Base-by-base conservation (phyloP, 2,329 filamentous ascomycete genomes). In the Ophiocordyceps camponoti-rufipedis region DNA sequence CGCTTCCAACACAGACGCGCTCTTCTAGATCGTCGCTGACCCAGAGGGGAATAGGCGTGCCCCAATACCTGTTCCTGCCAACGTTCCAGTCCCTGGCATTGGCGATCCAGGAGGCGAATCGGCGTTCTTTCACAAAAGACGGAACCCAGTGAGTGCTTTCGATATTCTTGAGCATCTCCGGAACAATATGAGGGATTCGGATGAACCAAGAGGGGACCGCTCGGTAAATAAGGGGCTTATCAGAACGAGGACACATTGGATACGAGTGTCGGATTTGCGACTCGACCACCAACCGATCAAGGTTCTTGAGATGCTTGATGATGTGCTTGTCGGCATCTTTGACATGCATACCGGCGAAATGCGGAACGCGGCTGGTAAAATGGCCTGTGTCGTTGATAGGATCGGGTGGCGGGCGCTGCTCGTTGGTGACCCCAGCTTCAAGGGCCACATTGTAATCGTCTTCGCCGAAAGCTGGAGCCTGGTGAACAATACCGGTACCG, bases 61-160 rank as follows among this genome's bases (percentile, higher is more conserved):
- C 89, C 89, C 89, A 95, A 64, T 93, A 96, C 46, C 89, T 76
- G 61, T 94, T 94, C 52, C 89, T 74, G 45, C 86, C 91, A 31
- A 96, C 82, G 58, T 94, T 94, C 89, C 89, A 96, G 62, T 96
- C 89, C 48, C 82, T 80, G 13, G 89, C 88, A 58, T 89, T 89
- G 48, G 74, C 70, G 50, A 96, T 89, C 89, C 89, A 95, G 65
- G 80, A 91, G 42, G 81, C 76, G 55, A 96, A 96, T 13, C 89
- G 79, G 58, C 81, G 84, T 55, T 94, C 88, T 62, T 94, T 94
- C 49, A 96, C 87, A 54, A 85, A 84, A 1, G 74, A 78, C 1
- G 89, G 89, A 1, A 94, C 86, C 89, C 89, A 96, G 58, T 93
- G 84, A 8, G 87, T 91, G 13, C 75, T 74, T 56, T 94, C 82